A percentile compares a stretch with the other conserved stretches of the same genome.
Evolutionary conservation across 192 early-diverging fungal species (phyloP).

Genomic region (Lobulomyces angularis): DNA sequence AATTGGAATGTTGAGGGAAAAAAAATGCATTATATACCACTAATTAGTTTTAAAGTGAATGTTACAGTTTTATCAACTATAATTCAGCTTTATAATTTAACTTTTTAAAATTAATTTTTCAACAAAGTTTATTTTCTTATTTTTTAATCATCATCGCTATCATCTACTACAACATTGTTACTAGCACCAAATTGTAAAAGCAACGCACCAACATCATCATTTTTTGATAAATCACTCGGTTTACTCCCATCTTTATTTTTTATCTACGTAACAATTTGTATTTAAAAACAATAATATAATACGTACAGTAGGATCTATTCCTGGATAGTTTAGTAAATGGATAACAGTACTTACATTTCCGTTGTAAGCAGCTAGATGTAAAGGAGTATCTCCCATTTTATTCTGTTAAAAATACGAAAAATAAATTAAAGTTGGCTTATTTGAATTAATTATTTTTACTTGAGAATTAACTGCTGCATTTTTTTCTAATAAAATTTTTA

Average conservation of each 20-base stretch:
- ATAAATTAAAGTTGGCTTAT: not conserved
- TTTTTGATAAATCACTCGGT: constrained; percentile 20
- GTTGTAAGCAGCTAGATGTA: constrained; percentile 41
- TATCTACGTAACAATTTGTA: constrained; percentile 13
- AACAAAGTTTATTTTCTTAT: no score
- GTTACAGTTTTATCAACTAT: no score
- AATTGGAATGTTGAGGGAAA: no score
- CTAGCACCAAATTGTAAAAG: constrained; percentile 17
- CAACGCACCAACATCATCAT: constrained; percentile 26
- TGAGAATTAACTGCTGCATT: constrained; percentile 26
- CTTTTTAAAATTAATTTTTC: no score
- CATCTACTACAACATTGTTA: not conserved
- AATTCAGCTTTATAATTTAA: no score
- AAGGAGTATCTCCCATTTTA: constrained; percentile 41
- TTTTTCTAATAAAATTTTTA: constrained; percentile 19
- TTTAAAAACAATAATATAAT: constrained; percentile 20
- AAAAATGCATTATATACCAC: no score
- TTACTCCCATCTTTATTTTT: constrained; percentile 35
- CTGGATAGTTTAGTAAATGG: not conserved
- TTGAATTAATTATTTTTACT: constrained; percentile 5
- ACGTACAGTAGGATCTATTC: constrained; percentile 20
- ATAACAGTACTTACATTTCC: constrained; percentile 3
- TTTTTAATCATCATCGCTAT: not conserved
- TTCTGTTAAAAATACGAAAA: constrained; percentile 20
- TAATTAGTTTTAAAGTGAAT: no score